A percentile compares a stretch with the other conserved stretches of the same genome.
Evolutionary conservation across 73 alveolate genomes (phyloP).

Genomic region (Urostyla sp.): DNA sequence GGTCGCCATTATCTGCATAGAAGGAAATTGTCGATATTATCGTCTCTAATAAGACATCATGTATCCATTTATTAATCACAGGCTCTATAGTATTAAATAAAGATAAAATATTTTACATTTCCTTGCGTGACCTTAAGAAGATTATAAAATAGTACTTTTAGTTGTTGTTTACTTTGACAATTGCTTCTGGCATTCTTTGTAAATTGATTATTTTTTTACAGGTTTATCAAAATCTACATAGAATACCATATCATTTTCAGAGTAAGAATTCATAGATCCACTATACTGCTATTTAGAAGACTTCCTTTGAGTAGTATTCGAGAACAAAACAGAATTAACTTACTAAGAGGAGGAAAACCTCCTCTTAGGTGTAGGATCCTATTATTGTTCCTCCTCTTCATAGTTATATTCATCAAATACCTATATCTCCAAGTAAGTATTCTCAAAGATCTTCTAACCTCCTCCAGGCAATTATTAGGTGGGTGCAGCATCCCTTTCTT

Average conservation of each 20-base stretch:
- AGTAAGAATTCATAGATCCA: not conserved
- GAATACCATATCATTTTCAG: conserved; percentile 36
- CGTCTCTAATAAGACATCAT: conserved; percentile 28
- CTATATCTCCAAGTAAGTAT: conserved; percentile 17
- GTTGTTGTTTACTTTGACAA: not conserved
- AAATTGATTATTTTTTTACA: conserved; percentile 3
- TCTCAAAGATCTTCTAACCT: conserved; percentile 49
- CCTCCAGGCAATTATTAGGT: conserved; percentile 21
- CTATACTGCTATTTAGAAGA: not conserved
- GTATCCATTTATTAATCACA: conserved; percentile 28
- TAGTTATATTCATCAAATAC: conserved; percentile 23
- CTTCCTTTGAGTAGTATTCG: not conserved
- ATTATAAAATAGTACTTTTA: not conserved
- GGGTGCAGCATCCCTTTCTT: conserved; percentile 8
- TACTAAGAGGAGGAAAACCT: not conserved
- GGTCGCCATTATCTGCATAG: conserved; percentile 61
- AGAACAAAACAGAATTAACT: not conserved
- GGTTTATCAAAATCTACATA: conserved; percentile 50
- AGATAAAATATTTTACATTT: conserved; percentile 12
- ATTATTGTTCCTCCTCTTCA: not conserved
- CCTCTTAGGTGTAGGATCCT: not conserved
- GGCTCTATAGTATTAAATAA: conserved; percentile 19
- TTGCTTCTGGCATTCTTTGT: not conserved
- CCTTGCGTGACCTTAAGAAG: not conserved
- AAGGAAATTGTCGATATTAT: conserved; percentile 24